Base-by-base conservation (phyloP, 1,139 yeast genomes). In the Pichia sp. region DNA sequence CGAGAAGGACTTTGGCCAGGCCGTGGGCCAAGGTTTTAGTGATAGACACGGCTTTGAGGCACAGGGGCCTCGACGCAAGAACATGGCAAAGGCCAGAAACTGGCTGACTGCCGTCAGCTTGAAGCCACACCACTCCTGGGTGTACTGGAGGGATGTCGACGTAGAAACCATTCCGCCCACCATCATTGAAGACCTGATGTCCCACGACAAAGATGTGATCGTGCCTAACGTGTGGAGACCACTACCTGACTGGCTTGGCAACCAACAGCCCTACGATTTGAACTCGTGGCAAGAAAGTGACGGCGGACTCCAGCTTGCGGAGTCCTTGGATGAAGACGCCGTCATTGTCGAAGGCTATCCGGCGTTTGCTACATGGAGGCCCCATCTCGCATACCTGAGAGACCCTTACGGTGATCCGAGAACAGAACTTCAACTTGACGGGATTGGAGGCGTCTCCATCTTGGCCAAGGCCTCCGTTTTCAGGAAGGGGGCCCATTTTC, bases 211-310 rank as follows among this genome's bases (percentile, higher is more conserved):
- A 63, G 97, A 90, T 67, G 88, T 90, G n/a, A 78, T 90, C 70
- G 95, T 89, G 10, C 97, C 97, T 11, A 90, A 89, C 67, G 93
- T 88, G 49, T 89, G 96, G 96, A 76, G 96, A 72, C 93, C 95
- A 45, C 73, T 90, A 63, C 90, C 93, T 19, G 79, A 82, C 55
- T 85, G 87, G 70, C 73, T 87, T 64, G 85, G 92, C 47, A 79
- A 82, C 60, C 90, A 86, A 64, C 96, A 89, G 67, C 85, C 95
- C 1, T 88, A 88, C 66, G 96, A 89, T 68, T 79, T 89, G 67
- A 90, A 90, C 70, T 86, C 96, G 11, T 90, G 96, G 97, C 76
- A 85, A 50, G 96, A 90, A 70, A 83, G 90, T 1, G 84, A 80
- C 2, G 80, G 82, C 16, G 96, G 87, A 1, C 62, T 85, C 19